Evolutionary conservation across 306 rosid genomes (phyloP).

Genomic region (Lupinus albus): DNA sequence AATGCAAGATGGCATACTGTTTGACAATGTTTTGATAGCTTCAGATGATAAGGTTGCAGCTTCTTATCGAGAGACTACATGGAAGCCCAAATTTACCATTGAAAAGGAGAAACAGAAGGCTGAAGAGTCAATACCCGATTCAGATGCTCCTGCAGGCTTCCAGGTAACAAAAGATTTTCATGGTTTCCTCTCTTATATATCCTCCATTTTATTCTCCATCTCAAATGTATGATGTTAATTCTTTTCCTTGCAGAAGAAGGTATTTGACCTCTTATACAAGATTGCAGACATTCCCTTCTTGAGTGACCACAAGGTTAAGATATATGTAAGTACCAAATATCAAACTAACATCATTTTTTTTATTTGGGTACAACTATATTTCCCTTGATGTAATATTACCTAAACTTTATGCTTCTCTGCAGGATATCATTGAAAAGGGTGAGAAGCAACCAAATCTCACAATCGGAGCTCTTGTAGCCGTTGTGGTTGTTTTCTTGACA

Average conservation of each 20-base stretch:
- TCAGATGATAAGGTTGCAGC: conserved; percentile 77
- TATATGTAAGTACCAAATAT: conserved; percentile 57
- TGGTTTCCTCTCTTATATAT: neutral
- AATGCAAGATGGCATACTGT: conserved; percentile 93
- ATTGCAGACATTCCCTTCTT: conserved; percentile 78
- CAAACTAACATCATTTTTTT: conserved; percentile 3
- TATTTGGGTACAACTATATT: neutral
- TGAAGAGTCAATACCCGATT: conserved; percentile 54
- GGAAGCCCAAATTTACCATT: conserved; percentile 82
- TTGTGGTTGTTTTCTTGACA: conserved; percentile 58
- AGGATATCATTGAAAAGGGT: conserved; percentile 90
- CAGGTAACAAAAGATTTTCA: conserved; percentile 51
- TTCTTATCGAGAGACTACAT: conserved; percentile 69
- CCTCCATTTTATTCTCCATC: neutral
- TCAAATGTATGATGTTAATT: conserved; percentile 18
- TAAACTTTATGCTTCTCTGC: conserved; percentile 35
- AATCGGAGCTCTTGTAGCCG: conserved; percentile 64
- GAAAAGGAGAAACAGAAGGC: conserved; percentile 90
- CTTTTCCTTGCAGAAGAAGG: conserved; percentile 73
- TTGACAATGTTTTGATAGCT: conserved; percentile 80
- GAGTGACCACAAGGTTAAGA: conserved; percentile 58
- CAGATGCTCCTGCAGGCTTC: conserved; percentile 60
- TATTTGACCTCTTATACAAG: conserved; percentile 84
- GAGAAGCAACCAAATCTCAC: conserved; percentile 85
- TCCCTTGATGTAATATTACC: conserved; percentile 6